Base-by-base conservation (phyloP, 176 grass and related monocot genomes). In the Oryza rufipogon region DNA sequence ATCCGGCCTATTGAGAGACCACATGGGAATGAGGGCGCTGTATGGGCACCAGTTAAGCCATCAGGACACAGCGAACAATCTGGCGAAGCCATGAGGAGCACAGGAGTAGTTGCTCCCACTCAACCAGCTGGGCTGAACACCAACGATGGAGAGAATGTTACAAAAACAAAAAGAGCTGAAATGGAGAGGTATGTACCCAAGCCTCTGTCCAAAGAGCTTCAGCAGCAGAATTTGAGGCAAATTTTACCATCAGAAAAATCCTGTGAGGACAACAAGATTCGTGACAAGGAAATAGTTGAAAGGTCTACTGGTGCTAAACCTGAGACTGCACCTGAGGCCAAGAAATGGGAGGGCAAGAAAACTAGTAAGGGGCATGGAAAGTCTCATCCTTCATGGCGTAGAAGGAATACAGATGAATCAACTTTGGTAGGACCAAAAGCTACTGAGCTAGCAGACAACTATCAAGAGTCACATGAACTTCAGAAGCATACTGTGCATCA, bases 171-270 rank as follows among this genome's bases (percentile, higher is more conserved):
- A 81, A 99, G 96, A 82, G 93, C 96, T 70, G 96, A 99, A 87
- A 96, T 99, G 84, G 93, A 99, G 83, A 91, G 96, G 68, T 99
- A 99, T 88, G 91, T 99, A 74, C 96, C 96, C 32, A 96, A 99
- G 83, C 96, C 93, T 82, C 77, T 96, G 22, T 84, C 89, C 48
- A 92, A 94, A 88, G 92, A 95, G 65, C 74, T 96, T 73, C 93
- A 96, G 32, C 92, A 91, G 44, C 92, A 92, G 52, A 94, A 92
- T 82, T 33, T 75, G 9, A 74, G 48, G 20, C 81, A 84, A 76
- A 70, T 74, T 84, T 73, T 85, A 61, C 66, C 28, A 20, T 30
- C 63, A 79, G 68, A 81, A 38, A 80, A 81, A 71, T 68, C 85
- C 49, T 69, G 44, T 71, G 66, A 70, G 41, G 91, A 87, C 39